phyloP scores from a whole-genome alignment of 495 filamentous ascomycete genomes.

The Immersiella caudata region DNA sequence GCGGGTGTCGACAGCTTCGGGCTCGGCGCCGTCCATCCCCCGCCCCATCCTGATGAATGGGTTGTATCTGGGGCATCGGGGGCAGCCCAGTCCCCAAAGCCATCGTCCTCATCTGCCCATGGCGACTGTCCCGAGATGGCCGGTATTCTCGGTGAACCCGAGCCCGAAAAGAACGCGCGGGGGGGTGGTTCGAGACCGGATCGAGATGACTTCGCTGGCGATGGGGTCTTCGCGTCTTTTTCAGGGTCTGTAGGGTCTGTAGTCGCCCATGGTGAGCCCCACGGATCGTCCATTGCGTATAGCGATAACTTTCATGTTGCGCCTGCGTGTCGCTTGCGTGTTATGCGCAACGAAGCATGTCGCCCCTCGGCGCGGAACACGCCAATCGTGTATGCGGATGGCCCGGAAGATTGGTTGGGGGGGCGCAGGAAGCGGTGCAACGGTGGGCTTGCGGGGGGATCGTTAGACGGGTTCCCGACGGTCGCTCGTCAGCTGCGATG shows the following conservation, averaged over 20 bases:
- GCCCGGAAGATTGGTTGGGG: neutral
- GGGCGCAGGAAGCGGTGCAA: too few species aligned
- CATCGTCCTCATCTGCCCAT: slow-evolving; percentile 49
- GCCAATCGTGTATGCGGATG: slow-evolving; percentile 7
- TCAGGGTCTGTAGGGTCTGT: slow-evolving; percentile 39
- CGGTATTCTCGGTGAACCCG: slow-evolving; percentile 35
- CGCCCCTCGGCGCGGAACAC: neutral
- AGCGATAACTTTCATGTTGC: slow-evolving; percentile 36
- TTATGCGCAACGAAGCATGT: slow-evolving; percentile 25
- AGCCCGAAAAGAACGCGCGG: slow-evolving; percentile 46
- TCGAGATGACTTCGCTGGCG: slow-evolving; percentile 39
- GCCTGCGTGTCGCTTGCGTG: slow-evolving; percentile 10
- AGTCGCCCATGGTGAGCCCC: slow-evolving; percentile 56
- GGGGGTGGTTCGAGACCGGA: slow-evolving; percentile 48
- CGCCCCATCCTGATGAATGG: slow-evolving; percentile 42
- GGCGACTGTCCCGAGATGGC: slow-evolving; percentile 43
- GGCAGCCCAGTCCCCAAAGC: slow-evolving; percentile 47
- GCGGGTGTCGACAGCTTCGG: slow-evolving; percentile 39
- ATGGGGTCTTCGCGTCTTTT: slow-evolving; percentile 35
- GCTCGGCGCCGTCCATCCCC: slow-evolving; percentile 37
- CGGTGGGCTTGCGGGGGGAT: neutral
- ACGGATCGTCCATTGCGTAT: slow-evolving; percentile 59
- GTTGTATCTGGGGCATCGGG: slow-evolving; percentile 27
- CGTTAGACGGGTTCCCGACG: neutral
- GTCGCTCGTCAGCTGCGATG: neutral